Conservation (phyloP, 495 filamentous ascomycete species). For the Neurospora sp. region DNA sequence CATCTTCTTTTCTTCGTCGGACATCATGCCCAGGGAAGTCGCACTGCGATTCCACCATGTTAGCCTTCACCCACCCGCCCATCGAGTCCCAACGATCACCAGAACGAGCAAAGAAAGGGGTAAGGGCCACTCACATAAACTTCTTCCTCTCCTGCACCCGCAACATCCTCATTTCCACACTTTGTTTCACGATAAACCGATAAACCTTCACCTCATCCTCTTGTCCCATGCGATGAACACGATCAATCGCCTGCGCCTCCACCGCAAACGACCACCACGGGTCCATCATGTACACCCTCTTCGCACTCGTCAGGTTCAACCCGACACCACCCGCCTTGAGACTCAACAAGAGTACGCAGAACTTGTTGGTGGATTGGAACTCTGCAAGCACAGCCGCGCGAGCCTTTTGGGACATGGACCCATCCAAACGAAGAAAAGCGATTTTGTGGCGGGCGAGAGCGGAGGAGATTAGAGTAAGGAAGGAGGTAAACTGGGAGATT, state of each 20-base stretch:
- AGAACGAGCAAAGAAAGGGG: no score
- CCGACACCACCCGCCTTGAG: constrained; percentile 89
- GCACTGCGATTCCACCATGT: no score
- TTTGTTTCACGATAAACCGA: constrained; percentile 78
- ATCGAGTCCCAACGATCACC: no score
- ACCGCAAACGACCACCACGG: constrained; percentile 99
- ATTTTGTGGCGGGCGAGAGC: constrained; percentile 63
- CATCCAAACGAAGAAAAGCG: constrained; percentile 76
- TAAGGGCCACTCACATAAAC: constrained; percentile 85
- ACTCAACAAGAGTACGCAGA: constrained; percentile 65
- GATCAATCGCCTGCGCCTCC: constrained; percentile 95
- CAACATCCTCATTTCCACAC: constrained; percentile 91
- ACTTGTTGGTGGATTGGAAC: constrained; percentile 47
- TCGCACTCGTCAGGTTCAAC: constrained; percentile 80
- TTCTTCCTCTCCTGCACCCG: constrained; percentile 92
- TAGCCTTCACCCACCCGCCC: no score
- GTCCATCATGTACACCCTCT: constrained; percentile 95
- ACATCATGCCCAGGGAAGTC: constrained; percentile 90
- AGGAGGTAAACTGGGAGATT: constrained; percentile 95
- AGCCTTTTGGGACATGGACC: constrained; percentile 75
- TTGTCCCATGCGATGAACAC: constrained; percentile 98
- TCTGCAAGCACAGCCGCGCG: constrained; percentile 63
- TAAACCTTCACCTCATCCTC: constrained; percentile 72
- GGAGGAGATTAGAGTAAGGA: constrained; percentile 80
- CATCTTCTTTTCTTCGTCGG: constrained; percentile 81